phyloP scores from a whole-genome alignment of 1,139 yeast genomes.

The Candida sp. region DNA sequence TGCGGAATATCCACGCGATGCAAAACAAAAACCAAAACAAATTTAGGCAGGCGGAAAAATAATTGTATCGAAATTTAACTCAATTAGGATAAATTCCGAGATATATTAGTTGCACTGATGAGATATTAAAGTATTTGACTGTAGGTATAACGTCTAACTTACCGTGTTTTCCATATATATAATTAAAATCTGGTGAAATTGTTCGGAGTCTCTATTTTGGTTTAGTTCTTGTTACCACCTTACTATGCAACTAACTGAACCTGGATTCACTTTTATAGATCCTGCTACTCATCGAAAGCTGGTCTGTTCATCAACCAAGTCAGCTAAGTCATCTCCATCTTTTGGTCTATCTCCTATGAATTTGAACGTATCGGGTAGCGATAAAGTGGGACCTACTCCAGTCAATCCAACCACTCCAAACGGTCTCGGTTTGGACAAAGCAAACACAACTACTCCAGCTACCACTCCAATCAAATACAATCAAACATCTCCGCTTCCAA shows the following conservation, averaged over 20 bases:
- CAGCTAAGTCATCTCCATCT: not conserved
- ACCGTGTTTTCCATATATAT: not conserved
- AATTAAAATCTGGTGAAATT: not conserved
- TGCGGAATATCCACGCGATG: not conserved
- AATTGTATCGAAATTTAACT: not conserved
- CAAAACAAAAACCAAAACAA: not conserved
- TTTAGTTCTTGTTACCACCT: not conserved
- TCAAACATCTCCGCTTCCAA: not conserved
- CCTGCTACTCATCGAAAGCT: constrained; percentile 1
- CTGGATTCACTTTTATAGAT: constrained; percentile 2
- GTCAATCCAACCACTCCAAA: not conserved
- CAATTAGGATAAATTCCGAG: not conserved
- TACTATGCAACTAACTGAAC: not conserved
- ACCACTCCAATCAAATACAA: not conserved
- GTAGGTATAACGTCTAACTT: not conserved
- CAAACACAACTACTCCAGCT: not conserved
- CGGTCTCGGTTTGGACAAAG: not conserved
- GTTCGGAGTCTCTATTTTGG: not conserved
- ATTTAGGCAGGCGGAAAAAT: not conserved
- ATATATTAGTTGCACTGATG: not conserved
- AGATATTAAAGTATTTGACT: not conserved
- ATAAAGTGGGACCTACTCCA: not conserved
- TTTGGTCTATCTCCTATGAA: not conserved
- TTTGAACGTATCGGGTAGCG: not conserved
- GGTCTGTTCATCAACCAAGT: not conserved